Percentiles rank a stretch among this genome's conserved stretches.
These are phyloP conservation scores for Daldinia childiae DNA, from an alignment of 495 filamentous ascomycete genomes.

Conservation along the genomic window DNA sequence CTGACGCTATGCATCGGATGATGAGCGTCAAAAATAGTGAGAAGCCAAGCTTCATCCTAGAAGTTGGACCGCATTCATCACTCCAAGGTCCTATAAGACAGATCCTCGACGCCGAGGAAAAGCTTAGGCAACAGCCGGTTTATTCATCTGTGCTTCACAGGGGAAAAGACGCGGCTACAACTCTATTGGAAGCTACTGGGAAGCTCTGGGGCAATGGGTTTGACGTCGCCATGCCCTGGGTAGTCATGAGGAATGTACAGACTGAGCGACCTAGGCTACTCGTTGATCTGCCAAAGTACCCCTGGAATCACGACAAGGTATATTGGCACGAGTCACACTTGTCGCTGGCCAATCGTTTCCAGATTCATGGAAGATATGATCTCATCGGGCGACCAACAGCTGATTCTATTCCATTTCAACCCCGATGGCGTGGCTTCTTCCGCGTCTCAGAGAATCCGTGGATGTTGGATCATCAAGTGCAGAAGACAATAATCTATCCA, in stretches of 20 bases:
- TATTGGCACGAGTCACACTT: constrained; percentile 56
- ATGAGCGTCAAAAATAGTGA: constrained; percentile 11
- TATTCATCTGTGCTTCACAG: constrained; percentile 46
- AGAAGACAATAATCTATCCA: constrained; percentile 57
- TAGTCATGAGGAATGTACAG: constrained; percentile 40
- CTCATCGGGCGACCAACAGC: constrained; percentile 50
- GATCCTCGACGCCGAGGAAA: constrained; percentile 50
- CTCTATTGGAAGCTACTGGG: constrained; percentile 46
- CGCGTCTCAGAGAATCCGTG: constrained; percentile 54
- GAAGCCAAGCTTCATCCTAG: constrained; percentile 32
- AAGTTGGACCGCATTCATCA: constrained; percentile 49
- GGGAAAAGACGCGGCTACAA: constrained; percentile 41
- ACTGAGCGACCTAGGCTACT: constrained; percentile 37
- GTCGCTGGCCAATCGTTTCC: constrained; percentile 53
- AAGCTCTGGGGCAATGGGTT: constrained; percentile 51
- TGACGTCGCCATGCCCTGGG: constrained; percentile 50
- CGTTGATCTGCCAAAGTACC: constrained; percentile 49
- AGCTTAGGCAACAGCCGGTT: constrained; percentile 13
- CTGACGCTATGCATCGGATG: constrained; percentile 46
- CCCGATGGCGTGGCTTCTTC: constrained; percentile 54
- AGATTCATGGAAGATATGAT: constrained; percentile 53
- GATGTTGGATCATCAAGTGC: constrained; percentile 56
- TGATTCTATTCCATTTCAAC: constrained; percentile 48
- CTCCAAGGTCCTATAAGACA: constrained; percentile 62
- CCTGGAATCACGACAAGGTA: constrained; percentile 56